A percentile compares a stretch with the other conserved stretches of the same genome.
These are phyloP conservation scores for Magnaporthiopsis incrustans DNA, from an alignment of 2,329 filamentous ascomycete species.

Conservation along the genomic window DNA sequence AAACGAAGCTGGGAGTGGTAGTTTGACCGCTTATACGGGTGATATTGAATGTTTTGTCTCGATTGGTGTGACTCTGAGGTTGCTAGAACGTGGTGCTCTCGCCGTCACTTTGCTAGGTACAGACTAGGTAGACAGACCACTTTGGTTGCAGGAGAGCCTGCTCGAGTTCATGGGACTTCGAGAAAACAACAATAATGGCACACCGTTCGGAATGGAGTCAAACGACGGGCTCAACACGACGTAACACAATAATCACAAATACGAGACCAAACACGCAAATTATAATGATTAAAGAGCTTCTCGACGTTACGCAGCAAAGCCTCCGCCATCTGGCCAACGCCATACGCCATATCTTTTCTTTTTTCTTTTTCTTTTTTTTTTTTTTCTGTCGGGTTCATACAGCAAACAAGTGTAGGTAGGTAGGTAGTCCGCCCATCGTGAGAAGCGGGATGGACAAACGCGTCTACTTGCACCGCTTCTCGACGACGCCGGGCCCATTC, in stretches of 20 bases:
- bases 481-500: constrained; percentile 81
- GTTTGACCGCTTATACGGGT: not conserved
- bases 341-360: not conserved
- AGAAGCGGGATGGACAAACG: not conserved
- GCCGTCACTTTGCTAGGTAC: too few species aligned
- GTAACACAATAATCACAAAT: not conserved
- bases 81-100: too few species aligned
- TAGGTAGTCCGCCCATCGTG: too few species aligned
- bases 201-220: not conserved
- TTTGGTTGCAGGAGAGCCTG: too few species aligned
- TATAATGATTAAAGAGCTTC: not conserved
- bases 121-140: too few species aligned
- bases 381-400: not conserved
- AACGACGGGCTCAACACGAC: not conserved
- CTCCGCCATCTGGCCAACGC: not conserved
- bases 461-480: constrained; percentile 84
- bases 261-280: not conserved
- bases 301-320: not conserved
- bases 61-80: not conserved
- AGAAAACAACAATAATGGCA: too few species aligned
- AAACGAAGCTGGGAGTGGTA: not conserved
- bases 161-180: too few species aligned
- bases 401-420: not conserved
- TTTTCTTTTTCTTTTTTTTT: not conserved
- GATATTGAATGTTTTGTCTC: not conserved